Percentiles rank a stretch among this genome's conserved stretches.
These are phyloP conservation scores for Penicillium sp. DNA, from an alignment of 2,329 filamentous ascomycete genomes.

Conservation along the genomic window DNA sequence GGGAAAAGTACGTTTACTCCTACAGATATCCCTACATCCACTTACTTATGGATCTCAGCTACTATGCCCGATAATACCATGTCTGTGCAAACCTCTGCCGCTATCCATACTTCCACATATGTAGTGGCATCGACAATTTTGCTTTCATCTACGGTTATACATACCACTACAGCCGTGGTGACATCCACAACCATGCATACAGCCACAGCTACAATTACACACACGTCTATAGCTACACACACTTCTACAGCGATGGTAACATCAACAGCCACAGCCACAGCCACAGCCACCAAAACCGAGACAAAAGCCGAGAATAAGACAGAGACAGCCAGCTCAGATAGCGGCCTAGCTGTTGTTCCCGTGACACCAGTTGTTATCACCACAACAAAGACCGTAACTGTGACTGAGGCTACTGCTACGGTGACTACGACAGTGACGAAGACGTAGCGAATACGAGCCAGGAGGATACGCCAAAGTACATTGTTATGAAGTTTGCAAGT, in stretches of 20 bases:
- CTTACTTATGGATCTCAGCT: background rate
- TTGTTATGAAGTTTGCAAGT: background rate
- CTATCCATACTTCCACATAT: background rate
- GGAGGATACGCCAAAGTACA: background rate
- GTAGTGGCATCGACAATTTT: background rate
- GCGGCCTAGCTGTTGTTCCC: constrained; percentile 10
- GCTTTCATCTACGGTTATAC: background rate
- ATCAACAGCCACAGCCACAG: background rate
- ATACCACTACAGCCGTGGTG: background rate
- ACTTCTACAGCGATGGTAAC: background rate
- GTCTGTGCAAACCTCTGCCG: background rate
- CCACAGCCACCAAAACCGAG: background rate
- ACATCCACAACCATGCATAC: background rate
- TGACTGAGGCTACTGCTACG: background rate
- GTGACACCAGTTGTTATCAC: constrained; percentile 16
- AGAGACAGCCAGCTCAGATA: background rate
- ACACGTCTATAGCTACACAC: background rate
- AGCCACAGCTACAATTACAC: background rate
- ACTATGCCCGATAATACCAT: background rate
- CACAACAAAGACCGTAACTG: constrained; percentile 3
- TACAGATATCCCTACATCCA: background rate
- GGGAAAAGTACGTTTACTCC: background rate
- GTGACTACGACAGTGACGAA: background rate
- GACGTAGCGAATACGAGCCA: background rate
- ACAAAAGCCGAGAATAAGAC: background rate